phyloP scores from a whole-genome alignment of 257 asterid species.

The Solanum bulbocastanum region DNA sequence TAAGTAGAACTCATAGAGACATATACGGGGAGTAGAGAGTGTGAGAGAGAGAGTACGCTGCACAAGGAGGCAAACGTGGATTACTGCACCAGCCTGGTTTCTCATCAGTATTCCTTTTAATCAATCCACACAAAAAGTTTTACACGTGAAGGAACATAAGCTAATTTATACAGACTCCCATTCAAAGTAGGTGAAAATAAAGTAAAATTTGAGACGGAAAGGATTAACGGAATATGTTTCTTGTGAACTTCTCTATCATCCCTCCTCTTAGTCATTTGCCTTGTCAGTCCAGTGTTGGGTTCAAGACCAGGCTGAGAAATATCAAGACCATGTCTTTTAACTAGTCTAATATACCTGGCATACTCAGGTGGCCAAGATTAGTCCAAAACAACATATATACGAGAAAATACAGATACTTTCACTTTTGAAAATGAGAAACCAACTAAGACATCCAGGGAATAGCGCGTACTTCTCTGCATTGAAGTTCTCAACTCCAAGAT shows the following conservation, averaged over 20 bases:
- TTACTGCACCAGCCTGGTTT: slow-evolving; percentile 19
- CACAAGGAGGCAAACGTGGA: slow-evolving; percentile 52
- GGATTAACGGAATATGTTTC: slow-evolving; percentile 13
- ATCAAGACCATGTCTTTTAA: slow-evolving; percentile 42
- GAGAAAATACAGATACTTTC: neutral
- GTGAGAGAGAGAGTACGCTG: slow-evolving; percentile 28
- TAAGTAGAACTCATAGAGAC: neutral
- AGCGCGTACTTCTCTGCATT: slow-evolving; percentile 61
- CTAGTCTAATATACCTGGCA: slow-evolving; percentile 44
- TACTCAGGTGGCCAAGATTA: neutral
- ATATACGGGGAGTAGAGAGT: neutral
- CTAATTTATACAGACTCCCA: neutral
- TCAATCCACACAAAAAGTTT: neutral
- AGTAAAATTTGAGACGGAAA: neutral
- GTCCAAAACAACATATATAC: neutral
- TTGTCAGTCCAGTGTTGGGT: slow-evolving; percentile 20
- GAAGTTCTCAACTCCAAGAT: slow-evolving; percentile 97
- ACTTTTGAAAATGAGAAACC: neutral
- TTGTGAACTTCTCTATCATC: slow-evolving; percentile 41
- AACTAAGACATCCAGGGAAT: neutral
- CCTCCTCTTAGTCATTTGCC: slow-evolving; percentile 36
- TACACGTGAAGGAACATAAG: neutral
- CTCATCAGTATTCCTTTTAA: slow-evolving; percentile 29
- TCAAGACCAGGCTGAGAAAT: slow-evolving; percentile 54
- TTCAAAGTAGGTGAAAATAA: neutral